Evolutionary conservation across 345 rosid genomes (phyloP), one percentile per base, ranked within the genome.

Genomic region (Eucalyptus tenuipes): DNA sequence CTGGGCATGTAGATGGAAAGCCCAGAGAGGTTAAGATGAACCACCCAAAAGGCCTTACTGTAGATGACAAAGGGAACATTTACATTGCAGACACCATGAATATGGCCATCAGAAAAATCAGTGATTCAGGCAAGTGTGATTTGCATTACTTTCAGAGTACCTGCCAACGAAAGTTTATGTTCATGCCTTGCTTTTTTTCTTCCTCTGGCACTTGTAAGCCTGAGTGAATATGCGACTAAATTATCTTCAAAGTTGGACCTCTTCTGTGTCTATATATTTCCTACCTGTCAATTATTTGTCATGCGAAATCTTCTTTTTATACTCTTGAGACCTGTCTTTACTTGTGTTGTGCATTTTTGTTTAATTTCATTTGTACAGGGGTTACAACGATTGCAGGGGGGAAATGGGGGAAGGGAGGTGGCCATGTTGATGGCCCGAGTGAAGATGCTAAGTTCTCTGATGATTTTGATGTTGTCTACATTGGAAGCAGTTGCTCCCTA

Each of bases 341-440:
- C 4, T 75, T 75, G 44, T 68, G 80, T 68, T 3, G 42, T 18
- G 25, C 82, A 5, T 71, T 71, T 37, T 75, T 75, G 80, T 86
- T 89, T 86, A 85, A 82, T 85, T 52, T 79, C 91, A 66, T 66
- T 84, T 44, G 81, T 92, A 88, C 89, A 98, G 99, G 99, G 89
- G 96, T 98, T 82, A 97, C 99, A 86, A 98, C 99, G n/a, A 96
- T 98, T 87, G 99, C 99, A 81, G 99, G 99, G 55, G 99, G 99
- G 8, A 98, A 96, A 92, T 91, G 90, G 88, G 89, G 93, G 87
- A 94, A 94, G 37, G 97, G 96, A 91, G 97, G 99, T 31, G 94
- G 98, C 84, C 99, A 97, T 91, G 95, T 95, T 31, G 99, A 98
- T 93, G 99, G 99, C 89, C 98, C 99, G 15, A 98, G 99, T 89